These are phyloP conservation scores for Penicillium sp. DNA, from an alignment of 2,329 filamentous ascomycete species.

Conservation along the genomic window DNA sequence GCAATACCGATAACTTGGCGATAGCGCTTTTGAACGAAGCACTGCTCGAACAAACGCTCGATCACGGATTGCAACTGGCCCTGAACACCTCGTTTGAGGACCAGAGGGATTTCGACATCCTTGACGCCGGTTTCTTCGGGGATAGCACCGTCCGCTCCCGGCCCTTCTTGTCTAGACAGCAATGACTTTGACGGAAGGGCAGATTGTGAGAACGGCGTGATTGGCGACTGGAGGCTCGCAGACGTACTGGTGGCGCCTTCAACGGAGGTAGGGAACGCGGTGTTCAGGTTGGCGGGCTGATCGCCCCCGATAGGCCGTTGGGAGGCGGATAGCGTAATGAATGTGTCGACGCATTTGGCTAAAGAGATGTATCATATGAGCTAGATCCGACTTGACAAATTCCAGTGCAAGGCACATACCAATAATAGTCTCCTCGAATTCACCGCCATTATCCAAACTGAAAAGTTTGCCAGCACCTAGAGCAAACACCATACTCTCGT, in stretches of 20 bases:
- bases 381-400: not conserved
- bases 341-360: slow-evolving; percentile 96
- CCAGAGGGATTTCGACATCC: slow-evolving; percentile 64
- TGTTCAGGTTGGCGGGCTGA: slow-evolving; percentile 72
- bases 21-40: slow-evolving; percentile 83
- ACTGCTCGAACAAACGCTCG: slow-evolving; percentile 87
- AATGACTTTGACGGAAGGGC: slow-evolving; percentile 92
- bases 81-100: slow-evolving; percentile 75
- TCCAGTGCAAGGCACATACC: slow-evolving; percentile 52
- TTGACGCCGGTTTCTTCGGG: slow-evolving; percentile 60
- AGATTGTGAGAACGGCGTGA: slow-evolving; percentile 93
- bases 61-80: slow-evolving; percentile 82
- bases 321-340: slow-evolving; percentile 78
- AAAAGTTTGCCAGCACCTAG: slow-evolving; percentile 94
- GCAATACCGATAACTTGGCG: slow-evolving; percentile 96
- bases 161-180: slow-evolving; percentile 78
- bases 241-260: slow-evolving; percentile 70
- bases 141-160: slow-evolving; percentile 59
- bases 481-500: slow-evolving; percentile 98
- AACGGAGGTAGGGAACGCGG: slow-evolving; percentile 72
- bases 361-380: slow-evolving; percentile 17
- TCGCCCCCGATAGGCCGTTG: slow-evolving; percentile 57
- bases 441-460: slow-evolving; percentile 85
- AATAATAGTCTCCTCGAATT: slow-evolving; percentile 99
- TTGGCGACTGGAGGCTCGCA: slow-evolving; percentile 77